phyloP scores from a whole-genome alignment of 2,329 filamentous ascomycete genomes.

The Byssochlamys sp. region DNA sequence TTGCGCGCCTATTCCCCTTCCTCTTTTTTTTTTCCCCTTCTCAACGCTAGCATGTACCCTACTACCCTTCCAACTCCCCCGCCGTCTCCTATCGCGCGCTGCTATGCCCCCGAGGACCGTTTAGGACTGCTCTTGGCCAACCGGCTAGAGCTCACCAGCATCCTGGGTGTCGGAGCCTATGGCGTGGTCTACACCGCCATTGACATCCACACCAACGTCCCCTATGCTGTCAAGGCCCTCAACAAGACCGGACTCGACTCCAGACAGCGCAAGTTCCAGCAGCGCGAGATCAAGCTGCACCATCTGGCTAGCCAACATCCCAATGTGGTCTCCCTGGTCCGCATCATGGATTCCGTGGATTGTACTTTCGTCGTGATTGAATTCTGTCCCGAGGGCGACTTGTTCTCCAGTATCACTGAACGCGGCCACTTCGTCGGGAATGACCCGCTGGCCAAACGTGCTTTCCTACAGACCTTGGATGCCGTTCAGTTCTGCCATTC shows the following conservation, averaged over 20 bases:
- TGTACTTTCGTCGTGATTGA: conserved; percentile 95
- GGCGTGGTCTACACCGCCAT: conserved; percentile 87
- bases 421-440: conserved; percentile 86
- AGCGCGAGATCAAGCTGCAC: conserved; percentile 84
- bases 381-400: conserved; percentile 90
- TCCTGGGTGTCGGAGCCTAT: conserved; percentile 89
- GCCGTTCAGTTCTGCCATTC: conserved; percentile 92
- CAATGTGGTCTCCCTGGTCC: conserved; percentile 86
- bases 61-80: conserved; percentile 38
- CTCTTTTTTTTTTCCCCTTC: conserved; percentile 8
- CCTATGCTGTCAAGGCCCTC: conserved; percentile 92
- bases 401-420: conserved; percentile 97
- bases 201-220: conserved; percentile 68
- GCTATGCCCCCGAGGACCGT: conserved; percentile 67
- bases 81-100: conserved; percentile 37
- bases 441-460: conserved; percentile 73
- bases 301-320: conserved; percentile 78
- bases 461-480: conserved; percentile 91
- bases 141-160: conserved; percentile 70
- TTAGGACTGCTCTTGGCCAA: conserved; percentile 75
- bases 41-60: conserved; percentile 31
- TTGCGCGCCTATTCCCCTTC: conserved; percentile 9
- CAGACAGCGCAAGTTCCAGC: conserved; percentile 80
- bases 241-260: conserved; percentile 87
- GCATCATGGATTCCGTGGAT: conserved; percentile 83